Percentiles rank a stretch among this genome's conserved stretches.
phyloP scores from a whole-genome alignment of 495 filamentous ascomycete genomes.

The Trichoderma reesei region DNA sequence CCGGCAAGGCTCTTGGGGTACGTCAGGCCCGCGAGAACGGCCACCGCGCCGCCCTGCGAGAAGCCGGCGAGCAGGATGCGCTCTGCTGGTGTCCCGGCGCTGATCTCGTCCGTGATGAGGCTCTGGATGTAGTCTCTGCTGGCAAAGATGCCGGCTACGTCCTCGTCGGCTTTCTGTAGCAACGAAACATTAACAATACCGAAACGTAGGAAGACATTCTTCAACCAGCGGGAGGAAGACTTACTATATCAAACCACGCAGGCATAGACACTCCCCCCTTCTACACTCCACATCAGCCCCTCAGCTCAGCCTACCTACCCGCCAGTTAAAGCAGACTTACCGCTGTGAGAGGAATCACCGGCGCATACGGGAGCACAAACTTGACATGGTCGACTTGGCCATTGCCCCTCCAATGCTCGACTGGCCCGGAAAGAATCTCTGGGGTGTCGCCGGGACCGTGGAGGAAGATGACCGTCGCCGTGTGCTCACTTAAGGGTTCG shows the following conservation, averaged over 20 bases:
- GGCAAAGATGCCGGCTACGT: conserved; percentile 63
- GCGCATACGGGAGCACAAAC: conserved; percentile 87
- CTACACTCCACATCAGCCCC: not conserved
- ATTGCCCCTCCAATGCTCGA: conserved; percentile 79
- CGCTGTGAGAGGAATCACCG: conserved; percentile 67
- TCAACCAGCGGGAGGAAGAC: conserved; percentile 17
- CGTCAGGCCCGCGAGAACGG: conserved; percentile 53
- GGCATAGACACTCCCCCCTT: conserved; percentile 63
- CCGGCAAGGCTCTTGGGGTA: conserved; percentile 60
- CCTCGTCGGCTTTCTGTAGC: conserved; percentile 36
- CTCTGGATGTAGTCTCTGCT: conserved; percentile 61
- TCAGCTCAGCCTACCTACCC: not conserved
- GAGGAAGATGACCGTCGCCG: conserved; percentile 78
- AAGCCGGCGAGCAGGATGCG: conserved; percentile 69
- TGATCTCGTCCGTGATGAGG: conserved; percentile 66
- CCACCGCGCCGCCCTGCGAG: conserved; percentile 38
- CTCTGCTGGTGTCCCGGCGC: conserved; percentile 63
- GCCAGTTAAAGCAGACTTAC: conserved; percentile 36
- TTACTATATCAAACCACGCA: conserved; percentile 76
- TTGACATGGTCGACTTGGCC: conserved; percentile 70
- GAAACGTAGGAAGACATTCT: no score
- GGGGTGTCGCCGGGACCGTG: conserved; percentile 72
- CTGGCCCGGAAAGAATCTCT: conserved; percentile 61
- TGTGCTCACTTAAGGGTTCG: conserved; percentile 38
- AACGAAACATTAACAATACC: not conserved